These are phyloP conservation scores for Stephanodiscus minutulus DNA, from an alignment of 108 stramenopile species.

Conservation along the genomic window DNA sequence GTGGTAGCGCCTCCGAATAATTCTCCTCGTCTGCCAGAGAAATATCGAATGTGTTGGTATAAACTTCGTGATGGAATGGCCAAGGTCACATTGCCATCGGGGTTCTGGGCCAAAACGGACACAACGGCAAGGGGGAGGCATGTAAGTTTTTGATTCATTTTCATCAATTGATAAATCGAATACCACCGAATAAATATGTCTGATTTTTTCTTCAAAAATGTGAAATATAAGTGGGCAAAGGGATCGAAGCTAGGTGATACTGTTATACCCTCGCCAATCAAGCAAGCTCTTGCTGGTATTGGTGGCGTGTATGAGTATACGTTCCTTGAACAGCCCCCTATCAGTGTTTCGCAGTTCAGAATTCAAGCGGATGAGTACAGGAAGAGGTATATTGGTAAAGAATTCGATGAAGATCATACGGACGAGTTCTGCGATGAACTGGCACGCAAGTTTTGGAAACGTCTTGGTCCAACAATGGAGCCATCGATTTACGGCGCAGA, in stretches of 20 bases:
- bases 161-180: not conserved
- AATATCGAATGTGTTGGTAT: constrained; percentile 50
- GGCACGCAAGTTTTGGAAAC: constrained; percentile 90
- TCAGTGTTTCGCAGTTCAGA: constrained; percentile 70
- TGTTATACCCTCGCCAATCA: constrained; percentile 71
- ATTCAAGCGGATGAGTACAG: constrained; percentile 78
- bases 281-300: constrained; percentile 75
- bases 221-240: constrained; percentile 58
- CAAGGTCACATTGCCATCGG: constrained; percentile 71
- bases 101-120: constrained; percentile 67
- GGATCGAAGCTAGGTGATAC: constrained; percentile 78
- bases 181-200: not conserved
- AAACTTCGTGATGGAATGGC: constrained; percentile 69
- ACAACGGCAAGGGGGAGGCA: constrained; percentile 70
- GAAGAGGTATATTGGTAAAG: constrained; percentile 63
- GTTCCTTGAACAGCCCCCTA: constrained; percentile 62
- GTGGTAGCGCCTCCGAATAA: constrained; percentile 12
- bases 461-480: constrained; percentile 91
- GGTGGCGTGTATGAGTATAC: constrained; percentile 89
- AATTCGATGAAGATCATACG: constrained; percentile 31
- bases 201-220: not conserved
- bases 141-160: constrained; percentile 30
- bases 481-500: constrained; percentile 94
- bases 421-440: constrained; percentile 68
- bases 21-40: constrained; percentile 20